Evolutionary conservation across 139 green algal genomes (phyloP), one percentile per base, ranked within the genome.

Genomic region (Chlamydomonas eustigma): DNA sequence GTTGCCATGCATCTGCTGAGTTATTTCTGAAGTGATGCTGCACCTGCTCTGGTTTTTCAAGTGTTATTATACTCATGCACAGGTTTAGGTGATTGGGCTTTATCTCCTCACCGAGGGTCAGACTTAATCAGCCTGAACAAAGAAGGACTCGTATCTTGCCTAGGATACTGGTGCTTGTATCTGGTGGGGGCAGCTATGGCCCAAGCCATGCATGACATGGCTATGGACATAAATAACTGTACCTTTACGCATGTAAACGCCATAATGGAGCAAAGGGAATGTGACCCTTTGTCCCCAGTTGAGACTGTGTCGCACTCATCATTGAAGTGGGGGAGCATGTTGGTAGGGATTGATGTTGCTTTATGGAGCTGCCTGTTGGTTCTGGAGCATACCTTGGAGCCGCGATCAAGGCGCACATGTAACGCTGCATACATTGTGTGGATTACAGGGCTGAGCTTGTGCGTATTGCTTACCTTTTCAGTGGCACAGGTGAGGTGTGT

Each of bases 341-440:
- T 81, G 64, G 72, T 64, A 36, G 6, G 25, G 25, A 5, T 73
- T 4, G 78, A 81, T 22, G 30, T 31, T 3, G 52, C 33, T 12
- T 31, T 88, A 63, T 90, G 85, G 84, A 51, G 37, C 28, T n/a
- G 39, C 4, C 64, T 81, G 69, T 36, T 79, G 52, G 30, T 68
- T n/a, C 37, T 64, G 3, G 79, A 83, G 38, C 1, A 4, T 0
- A 50, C 24, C 5, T 39, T 90, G 37, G 80, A 94, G 81, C 79
- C 81, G 0, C 76, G 91, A 2, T 95, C 88, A 0, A 76, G 92
- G 24, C 87, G 92, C 32, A 79, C 84, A n/a, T 91, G 84, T 83
- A 97, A 97, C 73, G 78, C 82, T 0, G 63, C 89, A 0, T 97
- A 94, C 76, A 82, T 96, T 4, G n/a, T 91, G 50, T 96, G 88